A percentile compares a stretch with the other conserved stretches of the same genome.
These are phyloP conservation scores for Warburgia ugandensis DNA, from an alignment of 164 flowering plant species.

Conservation along the genomic window DNA sequence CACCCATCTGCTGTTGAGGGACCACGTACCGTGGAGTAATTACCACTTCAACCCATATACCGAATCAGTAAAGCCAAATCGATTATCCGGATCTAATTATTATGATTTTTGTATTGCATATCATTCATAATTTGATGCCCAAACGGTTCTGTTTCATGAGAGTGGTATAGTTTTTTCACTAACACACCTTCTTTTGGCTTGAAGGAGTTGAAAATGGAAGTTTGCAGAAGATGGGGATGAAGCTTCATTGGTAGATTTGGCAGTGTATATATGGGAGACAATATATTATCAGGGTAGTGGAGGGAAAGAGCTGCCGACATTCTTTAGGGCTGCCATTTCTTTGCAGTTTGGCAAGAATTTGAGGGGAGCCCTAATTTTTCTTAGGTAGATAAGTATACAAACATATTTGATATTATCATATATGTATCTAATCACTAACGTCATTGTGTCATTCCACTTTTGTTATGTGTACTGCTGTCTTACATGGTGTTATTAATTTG, in stretches of 20 bases:
- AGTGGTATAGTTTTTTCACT: constrained; percentile 4
- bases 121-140: no score
- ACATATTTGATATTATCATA: constrained; percentile 7
- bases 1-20: no score
- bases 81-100: no score
- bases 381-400: not conserved
- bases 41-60: no score
- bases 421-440: constrained; percentile 21
- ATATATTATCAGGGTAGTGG: constrained; percentile 21
- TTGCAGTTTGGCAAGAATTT: constrained; percentile 16
- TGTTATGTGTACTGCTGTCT: no score
- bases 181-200: constrained; percentile 35
- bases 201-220: constrained; percentile 70
- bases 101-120: no score
- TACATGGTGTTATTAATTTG: no score
- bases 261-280: constrained; percentile 31
- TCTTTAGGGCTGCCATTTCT: constrained; percentile 19
- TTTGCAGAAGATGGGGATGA: constrained; percentile 25
- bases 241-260: constrained; percentile 12
- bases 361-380: constrained; percentile 6
- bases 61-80: no score
- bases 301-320: constrained; percentile 13
- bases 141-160: no score
- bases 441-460: constrained; percentile 14
- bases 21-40: no score